Evolutionary conservation across 495 filamentous ascomycete genomes (phyloP).

Genomic region (Penicillium egyptiacum): DNA sequence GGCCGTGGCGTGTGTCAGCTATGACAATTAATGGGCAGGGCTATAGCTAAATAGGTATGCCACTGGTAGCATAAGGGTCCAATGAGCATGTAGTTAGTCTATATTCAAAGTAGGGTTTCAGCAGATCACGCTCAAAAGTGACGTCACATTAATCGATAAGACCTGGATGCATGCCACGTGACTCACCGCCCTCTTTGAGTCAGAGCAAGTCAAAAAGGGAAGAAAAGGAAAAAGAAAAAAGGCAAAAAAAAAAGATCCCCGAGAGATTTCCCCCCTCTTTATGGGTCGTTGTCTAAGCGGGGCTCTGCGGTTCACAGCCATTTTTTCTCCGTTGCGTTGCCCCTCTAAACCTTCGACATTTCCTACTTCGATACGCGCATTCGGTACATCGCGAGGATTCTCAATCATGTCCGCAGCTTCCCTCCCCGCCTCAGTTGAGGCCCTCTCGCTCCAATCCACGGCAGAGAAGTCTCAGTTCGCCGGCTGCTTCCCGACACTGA

Average conservation of each 20-base stretch:
- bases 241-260: conserved; percentile 24
- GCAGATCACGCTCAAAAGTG: too few species aligned
- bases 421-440: conserved; percentile 40
- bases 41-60: too few species aligned
- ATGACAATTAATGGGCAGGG: too few species aligned
- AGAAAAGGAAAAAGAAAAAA: conserved; percentile 28
- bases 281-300: conserved; percentile 49
- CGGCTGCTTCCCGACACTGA: conserved; percentile 62
- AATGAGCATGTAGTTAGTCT: too few species aligned
- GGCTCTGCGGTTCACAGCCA: conserved; percentile 43
- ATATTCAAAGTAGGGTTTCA: too few species aligned
- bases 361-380: conserved; percentile 21
- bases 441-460: conserved; percentile 43
- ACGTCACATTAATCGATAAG: too few species aligned
- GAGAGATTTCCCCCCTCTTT: conserved; percentile 35
- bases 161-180: background rate
- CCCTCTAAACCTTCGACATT: conserved; percentile 15
- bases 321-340: conserved; percentile 25
- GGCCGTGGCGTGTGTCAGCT: too few species aligned
- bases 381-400: conserved; percentile 12
- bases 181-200: conserved; percentile 33
- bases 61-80: too few species aligned
- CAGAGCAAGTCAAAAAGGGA: conserved; percentile 29
- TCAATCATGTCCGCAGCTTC: conserved; percentile 34
- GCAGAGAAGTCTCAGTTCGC: conserved; percentile 41